Evolutionary conservation across 257 asterid species (phyloP), one percentile per base, ranked within the genome.

Genomic region (Orobanche coerulescens): DNA sequence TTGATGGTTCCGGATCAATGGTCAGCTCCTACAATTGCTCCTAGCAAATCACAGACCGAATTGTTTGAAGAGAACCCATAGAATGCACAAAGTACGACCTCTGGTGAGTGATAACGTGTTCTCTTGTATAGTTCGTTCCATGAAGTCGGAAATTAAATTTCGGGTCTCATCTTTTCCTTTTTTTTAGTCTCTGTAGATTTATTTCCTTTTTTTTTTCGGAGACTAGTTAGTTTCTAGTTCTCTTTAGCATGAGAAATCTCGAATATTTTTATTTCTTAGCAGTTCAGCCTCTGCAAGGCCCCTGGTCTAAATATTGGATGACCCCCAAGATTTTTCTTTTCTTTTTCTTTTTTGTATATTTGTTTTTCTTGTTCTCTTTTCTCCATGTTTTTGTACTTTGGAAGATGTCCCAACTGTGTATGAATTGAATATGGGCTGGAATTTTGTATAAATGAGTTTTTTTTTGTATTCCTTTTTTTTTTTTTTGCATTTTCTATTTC

Each of bases 1-100:
- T 75, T 93, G 71, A 86, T 84, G 95, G 94, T 93, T 57, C 98
- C 95, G 7, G 98, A 93, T 81, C 90, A 89, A 50, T 88, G 98
- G 98, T 86, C 95, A 34, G 90, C 95, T 37, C 83, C 86, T 4
- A 73, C 75, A 13, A 44, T 77, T 42, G 30, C 62, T 24, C 84
- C 84, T 15, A 92, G 84, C 77, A 80, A 60, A 62, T 84, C 94
- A 0, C 93, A 76, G 74, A 51, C 79, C 3, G 94, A 88, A 64
- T 64, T 84, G 26, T 62, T 64, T 0, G 89, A 85, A 26, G 85
- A 82, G 54, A 79, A 75, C 72, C 50, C 74, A 14, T 83, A 77
- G 66, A 63, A 68, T 40, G 72, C 43, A 6, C 64, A 26, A 51
- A 65, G 65, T 55, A 49, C 4, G 28, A 25, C 55, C 25, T 26